Percentiles rank a stretch among this genome's conserved stretches.
Evolutionary conservation across 2,329 filamentous ascomycete species (phyloP).

Genomic region (Pseudogymnoascus sp.): DNA sequence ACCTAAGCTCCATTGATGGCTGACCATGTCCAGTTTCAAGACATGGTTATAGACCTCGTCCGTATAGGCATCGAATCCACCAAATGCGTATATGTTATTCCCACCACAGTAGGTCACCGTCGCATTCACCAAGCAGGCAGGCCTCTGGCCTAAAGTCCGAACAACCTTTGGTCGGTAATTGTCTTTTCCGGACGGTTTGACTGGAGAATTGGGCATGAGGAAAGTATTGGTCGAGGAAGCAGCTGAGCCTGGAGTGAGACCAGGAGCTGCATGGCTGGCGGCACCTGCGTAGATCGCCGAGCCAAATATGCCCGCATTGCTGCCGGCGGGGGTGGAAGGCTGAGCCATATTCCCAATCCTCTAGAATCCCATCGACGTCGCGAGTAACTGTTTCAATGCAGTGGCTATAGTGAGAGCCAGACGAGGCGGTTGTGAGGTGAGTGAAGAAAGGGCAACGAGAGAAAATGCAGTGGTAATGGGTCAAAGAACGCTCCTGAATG

Average conservation of each 20-base stretch:
- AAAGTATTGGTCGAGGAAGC: conserved; percentile 68
- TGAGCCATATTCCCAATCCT: conserved; percentile 32
- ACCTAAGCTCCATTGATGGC: conserved; percentile 75
- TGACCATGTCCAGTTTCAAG: conserved; percentile 74
- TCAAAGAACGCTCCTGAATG: not conserved
- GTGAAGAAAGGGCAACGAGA: not conserved
- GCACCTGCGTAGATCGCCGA: conserved; percentile 25
- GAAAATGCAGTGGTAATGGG: not conserved
- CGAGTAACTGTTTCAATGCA: not conserved
- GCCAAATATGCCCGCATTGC: conserved; percentile 36
- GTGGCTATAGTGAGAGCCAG: not conserved
- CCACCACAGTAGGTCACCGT: conserved; percentile 98
- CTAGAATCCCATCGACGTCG: not conserved
- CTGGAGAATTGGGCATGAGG: conserved; percentile 80
- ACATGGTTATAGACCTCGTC: conserved; percentile 99
- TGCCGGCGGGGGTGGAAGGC: conserved; percentile 38
- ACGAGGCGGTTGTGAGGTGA: not conserved
- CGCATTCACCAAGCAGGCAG: conserved; percentile 92
- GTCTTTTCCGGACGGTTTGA: conserved; percentile 58
- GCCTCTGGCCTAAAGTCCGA: conserved; percentile 68
- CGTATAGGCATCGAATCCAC: conserved; percentile 96
- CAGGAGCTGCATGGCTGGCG: conserved; percentile 17
- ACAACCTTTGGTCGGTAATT: conserved; percentile 79
- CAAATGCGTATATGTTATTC: conserved; percentile 96
- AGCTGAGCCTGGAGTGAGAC: conserved; percentile 38